Evolutionary conservation across 768 basidiomycete species (phyloP).

Genomic region (Favolaschia claudopus): DNA sequence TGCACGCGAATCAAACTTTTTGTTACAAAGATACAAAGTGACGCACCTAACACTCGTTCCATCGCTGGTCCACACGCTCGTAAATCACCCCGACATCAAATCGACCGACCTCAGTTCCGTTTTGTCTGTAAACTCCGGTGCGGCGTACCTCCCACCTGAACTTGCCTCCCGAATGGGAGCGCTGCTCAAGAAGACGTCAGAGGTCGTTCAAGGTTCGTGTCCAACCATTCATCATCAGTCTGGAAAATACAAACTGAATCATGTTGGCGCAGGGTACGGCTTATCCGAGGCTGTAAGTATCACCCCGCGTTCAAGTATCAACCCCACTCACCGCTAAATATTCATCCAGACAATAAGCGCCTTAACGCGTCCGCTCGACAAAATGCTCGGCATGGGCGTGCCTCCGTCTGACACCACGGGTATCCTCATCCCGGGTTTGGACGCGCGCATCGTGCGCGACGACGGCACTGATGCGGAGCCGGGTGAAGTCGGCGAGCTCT

Average conservation of each 20-base stretch:
- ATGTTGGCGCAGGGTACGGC: constrained; percentile 61
- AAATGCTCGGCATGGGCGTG: constrained; percentile 42
- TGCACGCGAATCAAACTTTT: no score
- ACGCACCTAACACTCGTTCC: constrained; percentile 63
- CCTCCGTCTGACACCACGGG: constrained; percentile 47
- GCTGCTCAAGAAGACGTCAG: constrained; percentile 42
- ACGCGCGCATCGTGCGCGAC: constrained; percentile 66
- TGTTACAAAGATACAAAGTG: constrained; percentile 70
- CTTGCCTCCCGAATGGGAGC: constrained; percentile 51
- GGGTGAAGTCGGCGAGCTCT: constrained; percentile 73
- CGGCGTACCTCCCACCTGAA: constrained; percentile 70
- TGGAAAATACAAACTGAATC: neutral
- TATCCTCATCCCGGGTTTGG: constrained; percentile 67
- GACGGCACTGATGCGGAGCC: constrained; percentile 61
- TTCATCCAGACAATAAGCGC: constrained; percentile 61
- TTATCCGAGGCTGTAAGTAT: constrained; percentile 70
- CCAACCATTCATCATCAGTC: neutral
- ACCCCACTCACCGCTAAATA: neutral
- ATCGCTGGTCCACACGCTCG: constrained; percentile 69
- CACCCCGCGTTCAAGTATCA: neutral
- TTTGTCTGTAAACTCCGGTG: constrained; percentile 55
- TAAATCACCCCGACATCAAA: constrained; percentile 58
- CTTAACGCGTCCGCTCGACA: constrained; percentile 51
- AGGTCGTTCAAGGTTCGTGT: constrained; percentile 55
- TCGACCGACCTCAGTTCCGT: constrained; percentile 64